A percentile compares a stretch with the other conserved stretches of the same genome.
phyloP scores from a whole-genome alignment of 371 early-diverging fungal genomes.

The Phascolomyces articulosus region DNA sequence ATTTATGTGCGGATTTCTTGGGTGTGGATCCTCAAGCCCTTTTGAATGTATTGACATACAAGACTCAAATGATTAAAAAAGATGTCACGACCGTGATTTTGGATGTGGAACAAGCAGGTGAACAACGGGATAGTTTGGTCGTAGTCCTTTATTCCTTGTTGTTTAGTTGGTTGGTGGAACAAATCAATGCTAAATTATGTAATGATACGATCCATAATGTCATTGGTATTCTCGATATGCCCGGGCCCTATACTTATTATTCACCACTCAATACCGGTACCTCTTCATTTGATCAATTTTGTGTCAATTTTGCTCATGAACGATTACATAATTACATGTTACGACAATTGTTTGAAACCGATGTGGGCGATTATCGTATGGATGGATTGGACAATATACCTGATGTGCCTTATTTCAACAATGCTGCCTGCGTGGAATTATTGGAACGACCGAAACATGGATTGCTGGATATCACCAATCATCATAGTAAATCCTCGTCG shows the following conservation, averaged over 20 bases:
- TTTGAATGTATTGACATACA: constrained; percentile 84
- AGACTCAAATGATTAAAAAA: constrained; percentile 73
- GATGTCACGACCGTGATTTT: constrained; percentile 89
- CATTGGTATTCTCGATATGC: constrained; percentile 76
- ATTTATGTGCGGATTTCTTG: constrained; percentile 82
- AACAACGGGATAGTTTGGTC: constrained; percentile 82
- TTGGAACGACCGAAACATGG: constrained; percentile 55
- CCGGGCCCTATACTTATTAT: constrained; percentile 52
- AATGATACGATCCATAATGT: constrained; percentile 64
- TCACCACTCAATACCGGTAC: constrained; percentile 14
- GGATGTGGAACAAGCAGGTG: constrained; percentile 68
- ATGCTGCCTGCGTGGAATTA: constrained; percentile 56
- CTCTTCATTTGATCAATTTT: constrained; percentile 71
- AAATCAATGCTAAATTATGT: constrained; percentile 84
- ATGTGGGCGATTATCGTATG: constrained; percentile 45
- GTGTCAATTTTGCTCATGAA: constrained; percentile 86
- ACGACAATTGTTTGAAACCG: constrained; percentile 69
- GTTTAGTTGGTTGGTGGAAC: constrained; percentile 89
- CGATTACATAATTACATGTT: constrained; percentile 73
- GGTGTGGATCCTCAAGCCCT: constrained; percentile 82
- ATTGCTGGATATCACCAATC: constrained; percentile 61
- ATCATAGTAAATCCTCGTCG: constrained; percentile 35
- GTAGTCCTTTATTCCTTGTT: constrained; percentile 80
- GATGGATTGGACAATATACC: constrained; percentile 60
- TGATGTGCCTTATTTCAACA: constrained; percentile 51